These are phyloP conservation scores for Penicillium italicum DNA, from an alignment of 2,329 filamentous ascomycete genomes.

Conservation along the genomic window DNA sequence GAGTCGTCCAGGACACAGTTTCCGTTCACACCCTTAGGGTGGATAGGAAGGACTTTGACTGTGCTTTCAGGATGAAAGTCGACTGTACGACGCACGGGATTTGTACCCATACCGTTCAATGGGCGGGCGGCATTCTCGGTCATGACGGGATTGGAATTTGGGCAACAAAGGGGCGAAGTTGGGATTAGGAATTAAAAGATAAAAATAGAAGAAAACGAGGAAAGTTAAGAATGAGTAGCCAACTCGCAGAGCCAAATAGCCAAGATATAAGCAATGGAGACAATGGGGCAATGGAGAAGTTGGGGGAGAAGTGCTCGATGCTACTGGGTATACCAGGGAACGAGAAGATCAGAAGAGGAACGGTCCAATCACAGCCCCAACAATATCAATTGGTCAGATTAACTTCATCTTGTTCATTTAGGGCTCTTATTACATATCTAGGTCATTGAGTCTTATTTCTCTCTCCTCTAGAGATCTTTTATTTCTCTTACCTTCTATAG, in stretches of 20 bases:
- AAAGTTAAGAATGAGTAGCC: neutral
- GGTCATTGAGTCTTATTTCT: neutral
- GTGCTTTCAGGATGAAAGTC: conserved; percentile 25
- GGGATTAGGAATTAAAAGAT: conserved; percentile 1
- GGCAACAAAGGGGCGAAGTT: conserved; percentile 2
- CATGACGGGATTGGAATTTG: conserved; percentile 14
- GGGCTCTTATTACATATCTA: neutral
- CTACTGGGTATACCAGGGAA: conserved; percentile 22
- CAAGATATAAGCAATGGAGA: neutral
- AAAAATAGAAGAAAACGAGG: neutral
- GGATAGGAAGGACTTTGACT: conserved; percentile 19
- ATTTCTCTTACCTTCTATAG: neutral
- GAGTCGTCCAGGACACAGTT: conserved; percentile 19
- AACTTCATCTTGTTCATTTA: neutral
- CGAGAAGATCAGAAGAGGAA: neutral
- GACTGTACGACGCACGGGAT: conserved; percentile 27
- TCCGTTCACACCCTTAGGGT: conserved; percentile 16
- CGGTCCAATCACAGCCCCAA: conserved; percentile 13
- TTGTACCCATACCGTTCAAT: conserved; percentile 31
- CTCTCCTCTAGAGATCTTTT: too few species aligned
- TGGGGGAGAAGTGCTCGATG: conserved; percentile 9
- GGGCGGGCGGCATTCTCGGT: conserved; percentile 21
- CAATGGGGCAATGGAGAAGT: neutral
- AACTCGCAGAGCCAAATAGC: neutral
- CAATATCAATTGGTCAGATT: conserved; percentile 18